Evolutionary conservation across 2,329 filamentous ascomycete species (phyloP), one percentile per base, ranked within the genome.

Genomic region (Beauveria australis): DNA sequence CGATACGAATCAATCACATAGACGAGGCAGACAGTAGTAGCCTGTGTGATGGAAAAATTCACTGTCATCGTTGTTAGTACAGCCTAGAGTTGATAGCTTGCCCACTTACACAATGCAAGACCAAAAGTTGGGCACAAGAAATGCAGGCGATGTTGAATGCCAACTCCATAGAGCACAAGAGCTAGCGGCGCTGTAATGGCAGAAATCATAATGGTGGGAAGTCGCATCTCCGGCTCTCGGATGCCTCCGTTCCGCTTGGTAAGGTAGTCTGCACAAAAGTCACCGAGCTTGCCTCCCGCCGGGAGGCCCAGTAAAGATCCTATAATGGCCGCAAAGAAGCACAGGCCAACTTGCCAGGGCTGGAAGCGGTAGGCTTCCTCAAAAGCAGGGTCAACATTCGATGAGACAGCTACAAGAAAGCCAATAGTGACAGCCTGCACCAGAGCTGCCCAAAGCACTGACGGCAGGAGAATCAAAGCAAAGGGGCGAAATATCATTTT

Each of bases 201-300:
- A n/a, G 55, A 58, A 18, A 81, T 73, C 12, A 75, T 67, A 19
- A 85, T 75, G 5, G 79, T 78, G 1, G 81, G 81, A 5, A 86
- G 69, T n/a, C 83, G 75, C 81, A 85, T 84, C 66, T 85, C 81
- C 0, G 83, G 80, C 54, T 83, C 78, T n/a, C 82, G 74, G 22
- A 85, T 75, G 5, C 83, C 83, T 4, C 76, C 75, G 64, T 85
- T 86, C 30, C 75, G 73, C 57, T 70, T 72, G 0, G 83, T 85
- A 24, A 80, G 72, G 59, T 71, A 74, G 53, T 81, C 78, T n/a
- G 19, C 79, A 9, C 78, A 69, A 67, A 72, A 74, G 65, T 84
- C 78, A 2, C 75, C 76, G 1, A 80, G 65, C 33, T 73, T 69
- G 0, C 82, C 81, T 8, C 81, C 81, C 3, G 77, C 75, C 3